These are phyloP conservation scores for Citrus inodora DNA, from an alignment of 345 rosid species.

Conservation along the genomic window DNA sequence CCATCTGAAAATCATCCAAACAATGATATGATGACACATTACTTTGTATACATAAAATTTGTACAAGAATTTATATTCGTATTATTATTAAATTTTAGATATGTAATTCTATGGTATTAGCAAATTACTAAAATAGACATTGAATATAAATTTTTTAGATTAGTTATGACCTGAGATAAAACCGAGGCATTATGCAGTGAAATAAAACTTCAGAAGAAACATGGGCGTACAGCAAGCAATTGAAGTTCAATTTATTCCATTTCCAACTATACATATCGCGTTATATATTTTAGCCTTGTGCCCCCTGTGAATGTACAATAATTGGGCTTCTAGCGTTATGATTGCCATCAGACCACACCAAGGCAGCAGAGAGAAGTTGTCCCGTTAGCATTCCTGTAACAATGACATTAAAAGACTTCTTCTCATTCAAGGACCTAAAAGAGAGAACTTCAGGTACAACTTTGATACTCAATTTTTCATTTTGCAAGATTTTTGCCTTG, in stretches of 20 bases:
- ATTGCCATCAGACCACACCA: constrained; percentile 38
- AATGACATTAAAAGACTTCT: constrained; percentile 39
- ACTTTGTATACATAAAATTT: too few relatives aligned
- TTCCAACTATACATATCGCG: not conserved
- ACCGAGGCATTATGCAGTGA: too few relatives aligned
- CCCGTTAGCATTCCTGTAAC: constrained; percentile 13
- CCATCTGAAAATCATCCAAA: too few relatives aligned
- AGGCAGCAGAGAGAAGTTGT: constrained; percentile 17
- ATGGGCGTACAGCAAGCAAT: too few relatives aligned
- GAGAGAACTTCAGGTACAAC: constrained; percentile 39
- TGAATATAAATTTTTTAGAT: too few relatives aligned
- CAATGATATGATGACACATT: too few relatives aligned
- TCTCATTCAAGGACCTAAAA: constrained; percentile 33
- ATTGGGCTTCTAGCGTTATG: constrained; percentile 25
- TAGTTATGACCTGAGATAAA: too few relatives aligned
- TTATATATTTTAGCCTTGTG: not conserved
- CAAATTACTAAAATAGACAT: too few relatives aligned
- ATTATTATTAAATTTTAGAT: too few relatives aligned
- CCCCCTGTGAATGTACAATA: not conserved
- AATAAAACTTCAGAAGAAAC: not conserved
- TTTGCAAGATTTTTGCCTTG: constrained; percentile 19
- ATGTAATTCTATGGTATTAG: too few relatives aligned
- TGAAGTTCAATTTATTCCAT: not conserved
- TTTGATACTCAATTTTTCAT: constrained; percentile 15
- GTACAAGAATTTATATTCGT: too few relatives aligned